These are phyloP conservation scores for Malassezia arunalokei DNA, from an alignment of 1,284 basidiomycete genomes.

Conservation along the genomic window DNA sequence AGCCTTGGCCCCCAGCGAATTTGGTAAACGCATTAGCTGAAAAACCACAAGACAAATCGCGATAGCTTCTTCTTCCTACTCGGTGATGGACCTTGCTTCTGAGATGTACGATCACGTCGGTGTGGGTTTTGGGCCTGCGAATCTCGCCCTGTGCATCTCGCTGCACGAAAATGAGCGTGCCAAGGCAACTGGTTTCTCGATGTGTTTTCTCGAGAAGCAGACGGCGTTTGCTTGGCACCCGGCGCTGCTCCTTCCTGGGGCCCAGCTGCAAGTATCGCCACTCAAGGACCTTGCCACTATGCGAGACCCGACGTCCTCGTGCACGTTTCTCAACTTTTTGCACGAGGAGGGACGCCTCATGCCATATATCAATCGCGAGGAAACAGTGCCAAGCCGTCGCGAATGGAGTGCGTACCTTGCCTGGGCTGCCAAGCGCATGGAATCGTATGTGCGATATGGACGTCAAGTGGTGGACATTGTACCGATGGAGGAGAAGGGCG, in stretches of 20 bases:
- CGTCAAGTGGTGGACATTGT: conserved; percentile 34
- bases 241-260: conserved; percentile 38
- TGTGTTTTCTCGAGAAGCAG: conserved; percentile 36
- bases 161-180: conserved; percentile 35
- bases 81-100: too few species aligned
- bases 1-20: too few species aligned
- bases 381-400: conserved; percentile 35
- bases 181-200: conserved; percentile 21
- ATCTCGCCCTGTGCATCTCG: conserved; percentile 39
- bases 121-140: conserved; percentile 42
- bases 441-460: conserved; percentile 28
- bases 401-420: conserved; percentile 45
- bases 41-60: too few species aligned
- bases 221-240: conserved; percentile 44
- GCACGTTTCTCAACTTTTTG: conserved; percentile 43
- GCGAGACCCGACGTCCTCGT: conserved; percentile 43
- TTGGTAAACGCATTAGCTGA: too few species aligned
- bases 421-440: conserved; percentile 40
- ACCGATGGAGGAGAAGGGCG: conserved; percentile 21
- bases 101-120: conserved; percentile 33
- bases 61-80: too few species aligned
- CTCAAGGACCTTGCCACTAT: conserved; percentile 44
- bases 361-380: conserved; percentile 43
- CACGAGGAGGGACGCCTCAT: conserved; percentile 35
- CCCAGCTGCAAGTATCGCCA: conserved; percentile 44